These are phyloP conservation scores for Pichia kluyveri DNA, from an alignment of 805 yeast genomes.

Conservation along the genomic window DNA sequence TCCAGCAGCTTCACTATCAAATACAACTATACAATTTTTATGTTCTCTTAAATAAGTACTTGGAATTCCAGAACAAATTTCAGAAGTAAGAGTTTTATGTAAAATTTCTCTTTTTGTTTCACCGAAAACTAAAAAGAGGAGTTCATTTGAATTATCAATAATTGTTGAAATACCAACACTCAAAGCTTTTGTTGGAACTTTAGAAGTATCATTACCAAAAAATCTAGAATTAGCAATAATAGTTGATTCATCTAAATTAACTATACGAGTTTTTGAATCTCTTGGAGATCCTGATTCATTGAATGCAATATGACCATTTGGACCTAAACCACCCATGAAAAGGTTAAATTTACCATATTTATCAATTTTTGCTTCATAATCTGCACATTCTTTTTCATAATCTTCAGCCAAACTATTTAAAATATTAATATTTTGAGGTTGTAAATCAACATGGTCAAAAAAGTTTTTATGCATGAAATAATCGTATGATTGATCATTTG, in stretches of 20 bases:
- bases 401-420: constrained; percentile 43
- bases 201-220: constrained; percentile 34
- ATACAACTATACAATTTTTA: constrained; percentile 32
- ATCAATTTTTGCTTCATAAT: constrained; percentile 40
- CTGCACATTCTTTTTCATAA: constrained; percentile 35
- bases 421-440: constrained; percentile 41
- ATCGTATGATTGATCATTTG: constrained; percentile 44
- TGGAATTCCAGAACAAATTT: constrained; percentile 35
- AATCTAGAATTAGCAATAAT: constrained; percentile 46
- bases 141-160: constrained; percentile 44
- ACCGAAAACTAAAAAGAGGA: constrained; percentile 45
- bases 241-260: constrained; percentile 39
- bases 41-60: constrained; percentile 43
- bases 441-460: constrained; percentile 47
- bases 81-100: constrained; percentile 34
- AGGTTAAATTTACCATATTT: constrained; percentile 41
- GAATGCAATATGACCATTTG: constrained; percentile 54
- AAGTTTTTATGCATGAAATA: constrained; percentile 49
- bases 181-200: constrained; percentile 44
- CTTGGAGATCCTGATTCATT: constrained; percentile 47
- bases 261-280: constrained; percentile 36
- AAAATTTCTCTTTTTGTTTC: constrained; percentile 37
- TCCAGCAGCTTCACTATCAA: constrained; percentile 36
- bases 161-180: constrained; percentile 52
- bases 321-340: constrained; percentile 52